These are phyloP conservation scores for Quercus dentata DNA, from an alignment of 306 rosid species.

Conservation along the genomic window DNA sequence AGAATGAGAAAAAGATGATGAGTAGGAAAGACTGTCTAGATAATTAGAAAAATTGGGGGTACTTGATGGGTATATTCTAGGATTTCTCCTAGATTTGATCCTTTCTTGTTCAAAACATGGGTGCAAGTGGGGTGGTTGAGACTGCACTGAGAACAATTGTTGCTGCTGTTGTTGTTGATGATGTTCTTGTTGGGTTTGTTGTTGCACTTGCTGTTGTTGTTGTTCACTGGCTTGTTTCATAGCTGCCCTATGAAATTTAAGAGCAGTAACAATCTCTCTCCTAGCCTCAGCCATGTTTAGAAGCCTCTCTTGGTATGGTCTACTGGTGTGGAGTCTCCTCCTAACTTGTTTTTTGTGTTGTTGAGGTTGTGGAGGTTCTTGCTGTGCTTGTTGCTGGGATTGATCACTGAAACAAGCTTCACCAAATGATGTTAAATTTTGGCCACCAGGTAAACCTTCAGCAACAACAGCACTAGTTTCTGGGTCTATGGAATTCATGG, in stretches of 20 bases:
- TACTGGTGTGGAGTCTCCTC: constrained; percentile 67
- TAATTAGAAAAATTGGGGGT: constrained; percentile 33
- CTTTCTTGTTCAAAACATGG: constrained; percentile 42
- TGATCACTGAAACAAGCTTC: constrained; percentile 23
- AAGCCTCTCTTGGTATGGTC: constrained; percentile 77
- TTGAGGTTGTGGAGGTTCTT: constrained; percentile 27
- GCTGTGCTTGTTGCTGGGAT: constrained; percentile 25
- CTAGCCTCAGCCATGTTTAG: constrained; percentile 93
- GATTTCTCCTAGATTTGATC: constrained; percentile 52
- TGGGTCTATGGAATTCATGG: constrained; percentile 39
- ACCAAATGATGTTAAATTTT: constrained; percentile 27
- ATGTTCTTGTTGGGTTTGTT: neutral
- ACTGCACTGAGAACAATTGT: constrained; percentile 22
- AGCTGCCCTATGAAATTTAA: constrained; percentile 83
- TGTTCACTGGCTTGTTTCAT: constrained; percentile 73
- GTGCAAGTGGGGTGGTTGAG: constrained; percentile 3
- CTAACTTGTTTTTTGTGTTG: constrained; percentile 77
- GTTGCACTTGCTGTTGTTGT: constrained; percentile 35
- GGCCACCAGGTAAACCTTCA: constrained; percentile 13
- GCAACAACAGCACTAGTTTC: neutral
- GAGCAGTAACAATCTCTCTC: constrained; percentile 85
- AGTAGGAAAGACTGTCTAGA: constrained; percentile 24
- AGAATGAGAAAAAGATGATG: constrained; percentile 28
- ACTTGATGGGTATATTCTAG: constrained; percentile 53
- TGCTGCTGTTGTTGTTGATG: constrained; percentile 13